Evolutionary conservation across 768 basidiomycete species (phyloP), one percentile per base, ranked within the genome.

Genomic region (Cystobasidium tubakii): DNA sequence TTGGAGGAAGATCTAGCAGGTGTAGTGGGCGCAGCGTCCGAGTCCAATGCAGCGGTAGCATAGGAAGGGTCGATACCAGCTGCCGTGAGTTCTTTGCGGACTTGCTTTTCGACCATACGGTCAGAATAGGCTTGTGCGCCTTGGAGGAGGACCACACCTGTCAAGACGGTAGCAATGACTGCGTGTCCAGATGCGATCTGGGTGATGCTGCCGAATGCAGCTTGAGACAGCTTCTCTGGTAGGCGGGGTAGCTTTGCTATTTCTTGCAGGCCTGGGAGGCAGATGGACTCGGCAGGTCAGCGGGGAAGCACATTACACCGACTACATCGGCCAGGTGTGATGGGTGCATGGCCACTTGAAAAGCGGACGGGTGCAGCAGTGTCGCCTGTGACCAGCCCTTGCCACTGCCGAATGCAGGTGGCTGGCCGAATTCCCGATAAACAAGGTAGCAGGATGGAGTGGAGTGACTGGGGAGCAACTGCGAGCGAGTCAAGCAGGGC

Each of bases 91-190:
- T 57, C 69, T 17, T 63, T 63, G 31, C 29, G 25, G 29, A 63
- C 46, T 43, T 73, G 60, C 71, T 64, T 64, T 43, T 64, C 60
- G 12, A 63, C 33, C 33, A 42, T 33, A 33, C 71, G 34, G 25
- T 73, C 71, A 43, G 34, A 44, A 42, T 73, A 73, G n/a, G 62
- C 44, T 62, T 73, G 71, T n/a, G 60, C 71, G 17, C 57, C 71
- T 34, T 73, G 71, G 15, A 73, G 62, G 17, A 46, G 34, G 27
- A 73, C 71, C 3, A 62, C 57, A 15, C 71, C 71, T 6, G 71
- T 73, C 31, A 73, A 46, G 29, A 57, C 50, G 23, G 62, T 62
- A 2, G 71, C 71, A 19, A 73, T 73, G 62, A 73, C 46, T 12
- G 71, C 71, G 42, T 73, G 71, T 7, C 57, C 69, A 15, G 69